phyloP scores from a whole-genome alignment of 129 eudicot species.

The Solidago caesia region DNA sequence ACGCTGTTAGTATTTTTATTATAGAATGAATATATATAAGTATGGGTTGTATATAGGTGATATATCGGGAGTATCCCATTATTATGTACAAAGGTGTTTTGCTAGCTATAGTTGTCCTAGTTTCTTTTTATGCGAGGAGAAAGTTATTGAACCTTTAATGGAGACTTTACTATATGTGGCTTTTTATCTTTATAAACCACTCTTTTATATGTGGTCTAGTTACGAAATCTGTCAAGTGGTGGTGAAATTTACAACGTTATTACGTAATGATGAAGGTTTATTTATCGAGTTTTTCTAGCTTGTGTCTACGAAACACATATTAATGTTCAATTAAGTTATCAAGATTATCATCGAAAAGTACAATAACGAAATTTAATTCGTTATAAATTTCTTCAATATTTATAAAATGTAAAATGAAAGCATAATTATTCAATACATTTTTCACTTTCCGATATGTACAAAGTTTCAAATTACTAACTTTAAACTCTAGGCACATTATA shows the following conservation, averaged over 20 bases:
- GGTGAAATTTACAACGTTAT: neutral
- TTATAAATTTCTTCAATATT: no score
- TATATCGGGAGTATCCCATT: slow-evolving; percentile 25
- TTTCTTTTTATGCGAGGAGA: slow-evolving; percentile 31
- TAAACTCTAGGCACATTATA: no score
- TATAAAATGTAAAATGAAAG: no score
- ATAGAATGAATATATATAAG: slow-evolving; percentile 10
- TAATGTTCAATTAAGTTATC: no score
- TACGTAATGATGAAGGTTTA: no score
- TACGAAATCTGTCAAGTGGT: neutral
- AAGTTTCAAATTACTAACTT: no score
- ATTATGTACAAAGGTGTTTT: slow-evolving; percentile 36
- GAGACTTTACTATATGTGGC: slow-evolving; percentile 1
- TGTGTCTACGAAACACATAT: no score
- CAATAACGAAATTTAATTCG: no score
- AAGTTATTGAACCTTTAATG: slow-evolving; percentile 22
- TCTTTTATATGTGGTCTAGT: neutral
- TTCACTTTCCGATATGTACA: no score
- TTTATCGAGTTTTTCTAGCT: no score
- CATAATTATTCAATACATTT: no score
- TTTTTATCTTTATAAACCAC: neutral
- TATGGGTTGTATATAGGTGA: slow-evolving; percentile 38
- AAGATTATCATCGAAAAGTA: no score
- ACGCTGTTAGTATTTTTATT: slow-evolving; percentile 15
- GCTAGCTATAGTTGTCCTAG: slow-evolving; percentile 25